Conservation (phyloP, 768 basidiomycete genomes). For the Trametes maxima region DNA sequence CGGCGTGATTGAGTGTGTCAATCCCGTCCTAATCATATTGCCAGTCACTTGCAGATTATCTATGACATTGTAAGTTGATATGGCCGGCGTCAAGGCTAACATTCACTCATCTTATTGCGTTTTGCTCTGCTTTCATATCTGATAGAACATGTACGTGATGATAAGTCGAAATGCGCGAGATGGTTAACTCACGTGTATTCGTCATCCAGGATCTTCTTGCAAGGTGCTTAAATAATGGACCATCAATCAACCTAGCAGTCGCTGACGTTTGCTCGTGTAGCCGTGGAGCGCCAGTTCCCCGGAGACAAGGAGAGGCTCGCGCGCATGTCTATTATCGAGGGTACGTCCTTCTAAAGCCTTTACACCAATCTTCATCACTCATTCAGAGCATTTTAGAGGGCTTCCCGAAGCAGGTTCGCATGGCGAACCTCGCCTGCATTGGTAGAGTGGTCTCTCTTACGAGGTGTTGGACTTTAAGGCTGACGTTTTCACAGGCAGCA, state of each 20-base stretch:
- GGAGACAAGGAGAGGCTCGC: constrained; percentile 77
- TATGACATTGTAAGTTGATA: constrained; percentile 73
- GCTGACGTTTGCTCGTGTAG: constrained; percentile 36
- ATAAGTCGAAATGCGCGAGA: background rate
- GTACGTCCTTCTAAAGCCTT: constrained; percentile 35
- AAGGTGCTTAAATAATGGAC: constrained; percentile 47
- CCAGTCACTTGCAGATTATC: constrained; percentile 86
- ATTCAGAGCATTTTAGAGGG: constrained; percentile 57
- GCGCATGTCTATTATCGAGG: constrained; percentile 93
- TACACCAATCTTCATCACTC: background rate
- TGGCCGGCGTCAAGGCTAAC: too few species aligned
- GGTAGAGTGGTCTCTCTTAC: constrained; percentile 39
- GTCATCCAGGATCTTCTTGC: constrained; percentile 59
- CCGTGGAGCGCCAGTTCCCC: constrained; percentile 90
- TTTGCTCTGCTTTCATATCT: background rate
- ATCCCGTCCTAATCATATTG: background rate
- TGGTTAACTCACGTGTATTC: background rate
- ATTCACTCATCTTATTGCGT: too few species aligned
- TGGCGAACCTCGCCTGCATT: constrained; percentile 91
- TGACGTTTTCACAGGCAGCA: constrained; percentile 49
- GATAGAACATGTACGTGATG: constrained; percentile 51
- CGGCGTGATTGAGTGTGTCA: background rate
- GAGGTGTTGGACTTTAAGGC: background rate
- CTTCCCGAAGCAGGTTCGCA: constrained; percentile 80
- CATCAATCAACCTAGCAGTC: background rate